Conservation (phyloP, 2,329 filamentous ascomycete species). For the Aspergillus uvarum region DNA sequence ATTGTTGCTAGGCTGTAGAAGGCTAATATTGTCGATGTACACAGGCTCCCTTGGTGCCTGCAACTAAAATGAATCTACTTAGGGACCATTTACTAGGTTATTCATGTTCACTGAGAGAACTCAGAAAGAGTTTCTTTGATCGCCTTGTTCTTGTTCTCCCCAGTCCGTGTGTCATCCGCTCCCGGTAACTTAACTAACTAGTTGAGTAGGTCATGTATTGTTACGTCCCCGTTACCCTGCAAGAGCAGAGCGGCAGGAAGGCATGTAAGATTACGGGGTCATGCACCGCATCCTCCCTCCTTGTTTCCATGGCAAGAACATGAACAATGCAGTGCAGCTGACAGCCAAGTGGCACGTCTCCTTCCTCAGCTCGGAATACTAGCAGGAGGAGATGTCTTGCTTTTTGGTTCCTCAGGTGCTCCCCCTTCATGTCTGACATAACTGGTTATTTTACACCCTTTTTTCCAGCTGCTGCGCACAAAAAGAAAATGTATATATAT, state of each 20-base stretch:
- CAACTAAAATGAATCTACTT: neutral
- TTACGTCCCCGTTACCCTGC: neutral
- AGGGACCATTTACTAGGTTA: neutral
- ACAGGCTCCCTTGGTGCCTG: neutral
- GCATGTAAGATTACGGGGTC: constrained; percentile 6
- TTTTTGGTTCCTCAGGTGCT: too few relatives aligned
- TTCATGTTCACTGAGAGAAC: neutral
- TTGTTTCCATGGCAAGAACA: constrained; percentile 7
- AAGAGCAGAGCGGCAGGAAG: neutral
- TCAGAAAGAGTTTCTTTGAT: neutral
- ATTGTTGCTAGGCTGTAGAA: neutral
- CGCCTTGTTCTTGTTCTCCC: neutral
- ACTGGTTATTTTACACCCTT: too few relatives aligned
- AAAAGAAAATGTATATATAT: too few relatives aligned
- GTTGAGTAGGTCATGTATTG: neutral
- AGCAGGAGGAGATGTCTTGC: too few relatives aligned
- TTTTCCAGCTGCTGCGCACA: too few relatives aligned
- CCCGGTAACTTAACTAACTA: neutral
- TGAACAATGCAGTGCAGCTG: neutral
- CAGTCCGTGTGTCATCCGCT: neutral
- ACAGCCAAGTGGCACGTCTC: neutral
- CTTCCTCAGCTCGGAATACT: too few relatives aligned
- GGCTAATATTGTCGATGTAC: neutral
- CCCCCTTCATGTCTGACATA: too few relatives aligned
- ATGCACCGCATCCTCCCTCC: neutral